phyloP scores from a whole-genome alignment of 345 rosid species.

The Eutrema japonicum region DNA sequence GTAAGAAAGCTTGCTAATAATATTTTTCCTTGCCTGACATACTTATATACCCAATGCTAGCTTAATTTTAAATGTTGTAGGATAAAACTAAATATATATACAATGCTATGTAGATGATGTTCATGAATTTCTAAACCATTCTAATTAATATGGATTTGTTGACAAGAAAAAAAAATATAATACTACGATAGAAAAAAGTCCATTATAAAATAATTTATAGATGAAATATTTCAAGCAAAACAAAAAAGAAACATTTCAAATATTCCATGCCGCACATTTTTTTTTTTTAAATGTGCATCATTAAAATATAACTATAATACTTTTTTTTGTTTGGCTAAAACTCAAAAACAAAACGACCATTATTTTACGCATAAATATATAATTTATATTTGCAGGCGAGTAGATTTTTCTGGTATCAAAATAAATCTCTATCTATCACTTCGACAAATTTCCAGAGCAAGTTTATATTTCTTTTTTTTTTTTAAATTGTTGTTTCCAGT shows the following conservation, averaged over 20 bases:
- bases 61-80: background rate
- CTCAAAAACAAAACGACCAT: background rate
- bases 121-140: too few species aligned
- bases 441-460: conserved; percentile 8
- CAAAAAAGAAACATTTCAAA: too few species aligned
- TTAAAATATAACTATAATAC: background rate
- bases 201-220: background rate
- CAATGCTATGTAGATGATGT: too few species aligned
- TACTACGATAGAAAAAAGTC: too few species aligned
- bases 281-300: too few species aligned
- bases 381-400: background rate
- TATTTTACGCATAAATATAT: background rate
- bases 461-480: too few species aligned
- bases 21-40: background rate
- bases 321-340: too few species aligned
- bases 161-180: too few species aligned
- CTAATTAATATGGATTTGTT: too few species aligned
- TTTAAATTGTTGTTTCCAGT: conserved; percentile 17
- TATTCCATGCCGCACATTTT: too few species aligned
- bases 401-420: background rate
- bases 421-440: background rate
- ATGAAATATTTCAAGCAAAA: background rate
- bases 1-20: background rate
- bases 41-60: background rate
- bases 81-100: background rate